Conservation (phyloP, 495 filamentous ascomycete genomes). For the Penicillium waksmanii region DNA sequence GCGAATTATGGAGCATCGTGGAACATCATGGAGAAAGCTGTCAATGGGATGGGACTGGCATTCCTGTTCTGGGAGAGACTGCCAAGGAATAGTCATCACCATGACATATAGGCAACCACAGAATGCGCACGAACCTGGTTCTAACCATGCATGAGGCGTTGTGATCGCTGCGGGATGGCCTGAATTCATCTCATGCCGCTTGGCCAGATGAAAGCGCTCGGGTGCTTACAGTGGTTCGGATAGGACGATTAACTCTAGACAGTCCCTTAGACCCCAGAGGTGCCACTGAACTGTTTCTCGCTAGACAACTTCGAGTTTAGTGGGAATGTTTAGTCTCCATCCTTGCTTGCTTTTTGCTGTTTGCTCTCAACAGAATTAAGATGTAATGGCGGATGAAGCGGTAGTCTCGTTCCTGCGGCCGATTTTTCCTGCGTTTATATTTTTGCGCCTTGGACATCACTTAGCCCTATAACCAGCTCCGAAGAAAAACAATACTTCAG, state of each 20-base stretch:
- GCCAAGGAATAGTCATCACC: conserved; percentile 1
- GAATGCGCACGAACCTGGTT: background rate
- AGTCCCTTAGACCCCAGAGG: conserved; percentile 4
- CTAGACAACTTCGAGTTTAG: conserved; percentile 6
- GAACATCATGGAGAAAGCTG: conserved; percentile 1
- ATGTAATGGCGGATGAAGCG: conserved; percentile 1
- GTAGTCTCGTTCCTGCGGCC: background rate
- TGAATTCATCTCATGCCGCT: background rate
- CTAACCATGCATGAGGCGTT: conserved; percentile 5
- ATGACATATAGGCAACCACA: conserved; percentile 1
- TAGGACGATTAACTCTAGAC: conserved; percentile 2
- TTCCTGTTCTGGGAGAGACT: background rate
- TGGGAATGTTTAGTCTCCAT: conserved; percentile 13
- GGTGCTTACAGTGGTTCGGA: background rate
- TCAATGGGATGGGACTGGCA: background rate
- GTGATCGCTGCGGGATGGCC: conserved; percentile 3
- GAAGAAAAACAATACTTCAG: background rate
- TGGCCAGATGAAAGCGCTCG: background rate
- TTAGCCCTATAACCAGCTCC: background rate
- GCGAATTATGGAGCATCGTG: conserved; percentile 5
- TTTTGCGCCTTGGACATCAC: conserved; percentile 8
- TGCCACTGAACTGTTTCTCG: conserved; percentile 1
- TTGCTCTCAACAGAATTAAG: conserved; percentile 10
- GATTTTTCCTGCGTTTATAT: background rate
- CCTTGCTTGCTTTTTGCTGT: background rate